These are phyloP conservation scores for Xylaria digitata DNA, from an alignment of 2,329 filamentous ascomycete genomes.

Conservation along the genomic window DNA sequence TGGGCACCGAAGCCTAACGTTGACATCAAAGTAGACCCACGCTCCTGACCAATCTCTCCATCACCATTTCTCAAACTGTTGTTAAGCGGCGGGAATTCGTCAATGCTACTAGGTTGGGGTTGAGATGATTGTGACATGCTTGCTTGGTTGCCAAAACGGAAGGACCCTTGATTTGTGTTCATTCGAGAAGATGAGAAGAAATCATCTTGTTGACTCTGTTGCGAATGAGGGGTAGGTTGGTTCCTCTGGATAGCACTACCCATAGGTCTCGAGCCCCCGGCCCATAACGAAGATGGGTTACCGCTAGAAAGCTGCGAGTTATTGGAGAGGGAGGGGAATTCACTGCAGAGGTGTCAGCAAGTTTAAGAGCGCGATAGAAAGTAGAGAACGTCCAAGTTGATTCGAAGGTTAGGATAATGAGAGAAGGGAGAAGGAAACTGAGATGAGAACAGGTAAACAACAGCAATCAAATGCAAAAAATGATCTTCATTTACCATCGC, in stretches of 20 bases:
- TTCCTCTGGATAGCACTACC: conserved; percentile 63
- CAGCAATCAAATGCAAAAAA: conserved; percentile 6
- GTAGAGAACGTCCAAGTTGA: neutral
- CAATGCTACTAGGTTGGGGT: conserved; percentile 60
- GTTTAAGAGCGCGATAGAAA: neutral
- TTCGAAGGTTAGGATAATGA: neutral
- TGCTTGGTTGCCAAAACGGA: conserved; percentile 65
- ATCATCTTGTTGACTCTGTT: conserved; percentile 63
- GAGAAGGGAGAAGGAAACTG: neutral
- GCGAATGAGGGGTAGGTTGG: conserved; percentile 63
- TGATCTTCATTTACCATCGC: conserved; percentile 46
- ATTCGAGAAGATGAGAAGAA: conserved; percentile 56
- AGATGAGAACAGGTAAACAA: neutral
- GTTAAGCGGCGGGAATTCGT: conserved; percentile 73
- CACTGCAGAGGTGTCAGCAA: conserved; percentile 57
- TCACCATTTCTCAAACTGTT: conserved; percentile 59
- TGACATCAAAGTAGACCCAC: conserved; percentile 63
- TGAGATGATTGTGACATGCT: conserved; percentile 58
- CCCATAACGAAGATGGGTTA: conserved; percentile 66
- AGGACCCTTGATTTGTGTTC: conserved; percentile 58
- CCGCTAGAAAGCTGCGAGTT: conserved; percentile 65
- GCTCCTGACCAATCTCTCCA: conserved; percentile 69
- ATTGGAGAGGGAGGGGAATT: conserved; percentile 74
- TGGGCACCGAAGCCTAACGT: conserved; percentile 65
- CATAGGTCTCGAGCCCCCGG: conserved; percentile 61